These are phyloP conservation scores for Lojkania enalia DNA, from an alignment of 2,329 filamentous ascomycete species.

Conservation along the genomic window DNA sequence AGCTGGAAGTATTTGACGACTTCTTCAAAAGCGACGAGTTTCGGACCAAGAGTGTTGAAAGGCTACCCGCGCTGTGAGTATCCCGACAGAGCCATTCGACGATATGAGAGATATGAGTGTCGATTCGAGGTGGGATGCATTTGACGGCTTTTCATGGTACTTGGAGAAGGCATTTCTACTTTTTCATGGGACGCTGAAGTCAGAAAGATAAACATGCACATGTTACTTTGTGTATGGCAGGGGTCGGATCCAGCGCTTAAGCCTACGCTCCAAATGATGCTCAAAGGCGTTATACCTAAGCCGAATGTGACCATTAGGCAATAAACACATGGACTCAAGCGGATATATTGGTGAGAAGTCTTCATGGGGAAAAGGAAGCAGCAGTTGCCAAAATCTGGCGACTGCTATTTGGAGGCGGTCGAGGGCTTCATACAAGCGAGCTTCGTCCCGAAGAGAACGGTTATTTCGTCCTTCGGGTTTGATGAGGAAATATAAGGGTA, in stretches of 20 bases:
- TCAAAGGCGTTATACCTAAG: slow-evolving; percentile 67
- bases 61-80: slow-evolving; percentile 54
- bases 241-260: slow-evolving; percentile 56
- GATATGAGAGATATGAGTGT: slow-evolving; percentile 58
- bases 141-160: slow-evolving; percentile 57
- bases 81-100: slow-evolving; percentile 61
- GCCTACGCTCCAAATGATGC: slow-evolving; percentile 63
- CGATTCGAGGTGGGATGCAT: slow-evolving; percentile 63
- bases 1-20: slow-evolving; percentile 31
- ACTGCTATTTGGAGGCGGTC: slow-evolving; percentile 59
- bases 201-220: slow-evolving; percentile 64
- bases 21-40: slow-evolving; percentile 35
- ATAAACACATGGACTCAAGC: slow-evolving; percentile 65
- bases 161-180: slow-evolving; percentile 34
- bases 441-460: slow-evolving; percentile 58
- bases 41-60: slow-evolving; percentile 34
- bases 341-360: slow-evolving; percentile 59
- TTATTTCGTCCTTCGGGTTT: slow-evolving; percentile 65
- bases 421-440: slow-evolving; percentile 58
- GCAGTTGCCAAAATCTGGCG: slow-evolving; percentile 65
- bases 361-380: slow-evolving; percentile 64
- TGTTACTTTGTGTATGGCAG: slow-evolving; percentile 61
- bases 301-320: slow-evolving; percentile 52
- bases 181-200: slow-evolving; percentile 48
- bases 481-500: slow-evolving; percentile 63